These are phyloP conservation scores for Alternaria hordeiaustralica DNA, from an alignment of 2,329 filamentous ascomycete species.

Conservation along the genomic window DNA sequence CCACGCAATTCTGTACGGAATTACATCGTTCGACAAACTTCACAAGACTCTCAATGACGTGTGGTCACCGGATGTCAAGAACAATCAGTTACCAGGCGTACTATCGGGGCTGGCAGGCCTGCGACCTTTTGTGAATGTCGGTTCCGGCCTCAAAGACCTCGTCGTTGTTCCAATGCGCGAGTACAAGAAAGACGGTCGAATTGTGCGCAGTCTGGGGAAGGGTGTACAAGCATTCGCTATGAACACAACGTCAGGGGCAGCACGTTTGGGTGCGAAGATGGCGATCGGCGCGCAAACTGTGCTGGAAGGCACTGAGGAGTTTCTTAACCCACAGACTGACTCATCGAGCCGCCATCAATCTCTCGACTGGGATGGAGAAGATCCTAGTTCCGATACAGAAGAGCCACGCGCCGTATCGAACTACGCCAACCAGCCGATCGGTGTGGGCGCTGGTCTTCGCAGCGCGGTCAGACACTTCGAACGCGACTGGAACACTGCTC, in stretches of 20 bases:
- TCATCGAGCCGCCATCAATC: conserved; percentile 25
- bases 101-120: conserved; percentile 88
- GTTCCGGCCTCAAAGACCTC: conserved; percentile 83
- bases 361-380: conserved; percentile 58
- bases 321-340: conserved; percentile 61
- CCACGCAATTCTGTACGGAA: conserved; percentile 90
- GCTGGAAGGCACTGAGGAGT: conserved; percentile 83
- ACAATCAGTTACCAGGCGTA: conserved; percentile 86
- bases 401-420: conserved; percentile 81
- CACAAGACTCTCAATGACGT: conserved; percentile 92
- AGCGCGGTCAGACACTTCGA: conserved; percentile 84
- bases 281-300: conserved; percentile 95
- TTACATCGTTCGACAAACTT: conserved; percentile 87
- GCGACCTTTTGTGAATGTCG: conserved; percentile 89
- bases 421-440: conserved; percentile 92
- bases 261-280: conserved; percentile 91
- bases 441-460: conserved; percentile 83
- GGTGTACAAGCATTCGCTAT: conserved; percentile 88
- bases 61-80: conserved; percentile 92
- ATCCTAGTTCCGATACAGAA: conserved; percentile 69
- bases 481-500: conserved; percentile 83
- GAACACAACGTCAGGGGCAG: conserved; percentile 92
- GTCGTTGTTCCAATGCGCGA: conserved; percentile 89
- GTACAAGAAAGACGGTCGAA: conserved; percentile 90
- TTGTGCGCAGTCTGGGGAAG: conserved; percentile 90